Evolutionary conservation across 805 yeast genomes (phyloP), one percentile per base, ranked within the genome.

Genomic region (Dipodascus geniculatus): DNA sequence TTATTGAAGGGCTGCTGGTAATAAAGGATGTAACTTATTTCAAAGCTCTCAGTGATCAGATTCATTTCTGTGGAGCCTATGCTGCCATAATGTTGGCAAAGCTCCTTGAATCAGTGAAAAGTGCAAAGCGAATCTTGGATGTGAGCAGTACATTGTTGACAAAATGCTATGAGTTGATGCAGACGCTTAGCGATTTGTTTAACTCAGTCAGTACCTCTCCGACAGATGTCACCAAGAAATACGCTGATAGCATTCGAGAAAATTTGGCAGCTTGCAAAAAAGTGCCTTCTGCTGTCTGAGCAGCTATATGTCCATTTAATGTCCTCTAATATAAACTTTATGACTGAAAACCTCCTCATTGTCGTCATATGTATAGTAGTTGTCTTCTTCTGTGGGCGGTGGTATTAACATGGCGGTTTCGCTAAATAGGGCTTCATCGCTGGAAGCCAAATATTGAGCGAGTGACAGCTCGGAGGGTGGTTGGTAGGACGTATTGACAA

Each of bases 31-130:
- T 78, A 61, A 72, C 79, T 2, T 81, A 80, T 60, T 84, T 84
- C 67, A 82, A 84, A 0, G 80, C 78, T 60, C 71, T 84, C n/a
- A 80, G 86, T 11, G 89, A 84, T 68, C 87, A 82, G 66, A 71
- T 83, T 48, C 87, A 80, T 62, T 73, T 81, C 54, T 53, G 56
- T 24, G 70, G 68, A 1, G 60, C 61, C 23, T 60, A 56, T 48
- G 51, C 63, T 3, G 61, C 61, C 1, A 48, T 61, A 8, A 54
- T 61, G 57, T 55, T 62, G 48, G 38, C 51, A 23, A 49, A 55
- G 31, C 56, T 58, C 22, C 38, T 53, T 20, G 33, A 35, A 38
- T 22, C 31, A 8, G 49, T 47, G 19, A 23, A 47, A 22, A 23
- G 19, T 9, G 31, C 24, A 6, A 47, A 47, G n/a, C 11, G 24